Percentiles rank a stretch among this genome's conserved stretches.
Evolutionary conservation across 2,329 filamentous ascomycete genomes (phyloP).

Genomic region (Colletotrichum orchidophilum): DNA sequence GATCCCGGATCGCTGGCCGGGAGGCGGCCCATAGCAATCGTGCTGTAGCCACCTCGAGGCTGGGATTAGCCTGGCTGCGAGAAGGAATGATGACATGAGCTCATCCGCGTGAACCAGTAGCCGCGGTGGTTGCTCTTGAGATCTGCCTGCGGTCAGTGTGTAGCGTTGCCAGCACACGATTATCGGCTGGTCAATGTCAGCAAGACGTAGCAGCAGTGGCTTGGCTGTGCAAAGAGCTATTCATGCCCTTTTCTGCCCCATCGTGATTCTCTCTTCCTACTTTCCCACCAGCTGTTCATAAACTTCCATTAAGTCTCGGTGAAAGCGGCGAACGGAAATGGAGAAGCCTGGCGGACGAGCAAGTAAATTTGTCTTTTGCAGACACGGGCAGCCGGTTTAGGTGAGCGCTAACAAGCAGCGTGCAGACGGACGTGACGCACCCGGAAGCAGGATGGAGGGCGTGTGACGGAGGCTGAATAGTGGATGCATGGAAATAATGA

Average conservation of each 20-base stretch:
- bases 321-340: constrained; percentile 13
- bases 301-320: not conserved
- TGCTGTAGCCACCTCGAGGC: constrained; percentile 2
- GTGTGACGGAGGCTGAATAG: constrained; percentile 9
- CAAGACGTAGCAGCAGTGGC: constrained; percentile 9
- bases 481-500: not conserved
- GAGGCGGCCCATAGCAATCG: not conserved
- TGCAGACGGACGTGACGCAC: constrained; percentile 13
- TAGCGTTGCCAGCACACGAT: constrained; percentile 16
- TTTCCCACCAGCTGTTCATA: not conserved
- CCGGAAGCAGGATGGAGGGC: constrained; percentile 10
- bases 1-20: constrained; percentile 8
- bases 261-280: not conserved
- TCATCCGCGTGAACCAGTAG: constrained; percentile 15
- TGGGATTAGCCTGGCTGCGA: constrained; percentile 23
- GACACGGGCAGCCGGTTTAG: constrained; percentile 11
- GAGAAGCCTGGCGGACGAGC: not conserved
- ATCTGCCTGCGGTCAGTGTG: constrained; percentile 11
- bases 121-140: not conserved
- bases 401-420: constrained; percentile 3
- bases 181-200: constrained; percentile 2
- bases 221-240: constrained; percentile 18
- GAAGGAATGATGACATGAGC: constrained; percentile 12
- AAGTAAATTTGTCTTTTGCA: constrained; percentile 16
- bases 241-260: constrained; percentile 1